Evolutionary conservation across 2,329 filamentous ascomycete species (phyloP).

Genomic region (Rhynchosporium agropyri): DNA sequence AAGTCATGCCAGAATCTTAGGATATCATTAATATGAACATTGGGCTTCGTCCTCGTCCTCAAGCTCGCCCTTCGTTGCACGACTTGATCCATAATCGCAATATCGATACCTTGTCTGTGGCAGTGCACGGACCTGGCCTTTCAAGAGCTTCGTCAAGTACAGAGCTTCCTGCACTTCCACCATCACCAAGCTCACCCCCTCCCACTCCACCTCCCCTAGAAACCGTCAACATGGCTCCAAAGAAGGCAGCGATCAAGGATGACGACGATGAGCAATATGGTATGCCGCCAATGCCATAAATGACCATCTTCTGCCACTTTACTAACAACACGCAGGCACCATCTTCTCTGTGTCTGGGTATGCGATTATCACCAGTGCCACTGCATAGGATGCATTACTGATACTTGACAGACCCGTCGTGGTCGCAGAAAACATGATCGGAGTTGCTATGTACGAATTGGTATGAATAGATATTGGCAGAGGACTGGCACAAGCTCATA

Average conservation of each 20-base stretch:
- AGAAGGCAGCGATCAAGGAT: slow-evolving; percentile 47
- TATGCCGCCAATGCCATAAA: slow-evolving; percentile 40
- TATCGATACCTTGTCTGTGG: slow-evolving; percentile 47
- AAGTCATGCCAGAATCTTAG: too few relatives aligned
- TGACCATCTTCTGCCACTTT: slow-evolving; percentile 14
- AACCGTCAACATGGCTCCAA: slow-evolving; percentile 44
- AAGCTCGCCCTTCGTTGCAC: slow-evolving; percentile 62
- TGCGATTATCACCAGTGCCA: slow-evolving; percentile 33
- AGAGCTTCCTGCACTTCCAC: slow-evolving; percentile 45
- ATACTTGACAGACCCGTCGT: slow-evolving; percentile 76
- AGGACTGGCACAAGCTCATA: slow-evolving; percentile 49
- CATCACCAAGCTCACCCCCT: slow-evolving; percentile 37
- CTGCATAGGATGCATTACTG: slow-evolving; percentile 25
- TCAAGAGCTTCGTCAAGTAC: slow-evolving; percentile 45
- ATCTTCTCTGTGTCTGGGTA: slow-evolving; percentile 73
- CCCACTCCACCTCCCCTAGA: slow-evolving; percentile 35
- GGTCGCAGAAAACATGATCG: slow-evolving; percentile 96
- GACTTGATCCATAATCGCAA: slow-evolving; percentile 59
- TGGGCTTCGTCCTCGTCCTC: slow-evolving; percentile 54
- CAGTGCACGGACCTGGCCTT: slow-evolving; percentile 30
- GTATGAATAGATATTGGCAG: slow-evolving; percentile 43
- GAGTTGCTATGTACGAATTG: slow-evolving; percentile 99
- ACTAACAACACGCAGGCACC: slow-evolving; percentile 49
- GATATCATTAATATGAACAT: slow-evolving; percentile 34
- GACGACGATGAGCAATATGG: slow-evolving; percentile 58